Conservation (phyloP, 208 protist genomes). For the Trypanosoma cruzi region DNA sequence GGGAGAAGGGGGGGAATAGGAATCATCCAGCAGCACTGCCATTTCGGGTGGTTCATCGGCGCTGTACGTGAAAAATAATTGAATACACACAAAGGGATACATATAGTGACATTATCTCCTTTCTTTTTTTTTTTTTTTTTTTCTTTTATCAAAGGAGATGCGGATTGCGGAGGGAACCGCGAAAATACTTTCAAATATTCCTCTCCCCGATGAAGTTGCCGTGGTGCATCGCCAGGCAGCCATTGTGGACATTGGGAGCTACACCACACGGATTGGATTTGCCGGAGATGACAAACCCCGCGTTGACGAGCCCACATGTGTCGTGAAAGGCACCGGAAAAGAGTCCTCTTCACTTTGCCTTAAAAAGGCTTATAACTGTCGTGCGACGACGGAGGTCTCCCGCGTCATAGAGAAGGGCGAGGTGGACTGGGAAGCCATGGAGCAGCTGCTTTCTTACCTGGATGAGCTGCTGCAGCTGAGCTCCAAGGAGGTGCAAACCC, state of each 20-base stretch:
- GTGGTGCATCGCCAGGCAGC: slow-evolving; percentile 75
- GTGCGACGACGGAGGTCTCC: slow-evolving; percentile 28
- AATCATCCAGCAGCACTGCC: too few relatives aligned
- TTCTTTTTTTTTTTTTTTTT: too few relatives aligned
- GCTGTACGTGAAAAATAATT: too few relatives aligned
- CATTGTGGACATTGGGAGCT: slow-evolving; percentile 86
- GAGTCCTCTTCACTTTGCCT: slow-evolving; percentile 17
- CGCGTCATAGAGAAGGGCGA: slow-evolving; percentile 67
- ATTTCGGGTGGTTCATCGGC: too few relatives aligned
- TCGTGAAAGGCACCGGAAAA: slow-evolving; percentile 28
- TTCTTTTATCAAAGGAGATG: not conserved
- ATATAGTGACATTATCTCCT: too few relatives aligned
- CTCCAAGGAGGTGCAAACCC: slow-evolving; percentile 62
- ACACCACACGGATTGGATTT: slow-evolving; percentile 85
- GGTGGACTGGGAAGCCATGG: slow-evolving; percentile 90
- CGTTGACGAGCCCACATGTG: slow-evolving; percentile 72
- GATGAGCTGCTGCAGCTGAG: slow-evolving; percentile 66
- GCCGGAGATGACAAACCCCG: slow-evolving; percentile 86
- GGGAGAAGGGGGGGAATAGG: not conserved
- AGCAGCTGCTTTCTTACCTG: slow-evolving; percentile 73
- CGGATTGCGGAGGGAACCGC: slow-evolving; percentile 11
- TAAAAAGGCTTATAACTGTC: slow-evolving; percentile 47
- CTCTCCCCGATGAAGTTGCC: slow-evolving; percentile 88
- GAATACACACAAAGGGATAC: too few relatives aligned
- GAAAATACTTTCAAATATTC: slow-evolving; percentile 80